phyloP scores from a whole-genome alignment of 2,329 filamentous ascomycete species.

The Fonsecaea monophora region DNA sequence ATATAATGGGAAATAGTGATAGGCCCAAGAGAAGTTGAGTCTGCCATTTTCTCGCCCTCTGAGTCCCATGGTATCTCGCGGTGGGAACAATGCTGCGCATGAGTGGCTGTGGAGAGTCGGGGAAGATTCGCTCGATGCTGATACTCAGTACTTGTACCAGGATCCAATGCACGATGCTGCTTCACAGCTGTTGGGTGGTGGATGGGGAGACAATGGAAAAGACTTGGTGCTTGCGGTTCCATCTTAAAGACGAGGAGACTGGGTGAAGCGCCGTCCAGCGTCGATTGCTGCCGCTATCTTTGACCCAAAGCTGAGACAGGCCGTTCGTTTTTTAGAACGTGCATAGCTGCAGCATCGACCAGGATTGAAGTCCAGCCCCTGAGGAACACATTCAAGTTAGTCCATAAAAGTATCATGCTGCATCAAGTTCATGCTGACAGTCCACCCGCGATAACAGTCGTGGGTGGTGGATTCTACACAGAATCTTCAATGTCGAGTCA shows the following conservation, averaged over 20 bases:
- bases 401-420: not conserved
- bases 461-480: not conserved
- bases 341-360: conserved; percentile 5
- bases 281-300: not conserved
- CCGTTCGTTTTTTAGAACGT: not conserved
- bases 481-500: not conserved
- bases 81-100: not conserved
- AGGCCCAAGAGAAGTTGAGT: conserved; percentile 5
- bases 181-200: not conserved
- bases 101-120: not conserved
- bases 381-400: not conserved
- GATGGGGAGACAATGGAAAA: too few species aligned
- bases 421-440: not conserved
- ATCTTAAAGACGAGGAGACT: not conserved
- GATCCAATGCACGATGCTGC: too few species aligned
- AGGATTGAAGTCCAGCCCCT: not conserved
- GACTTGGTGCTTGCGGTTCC: not conserved
- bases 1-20: conserved; percentile 2
- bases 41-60: not conserved
- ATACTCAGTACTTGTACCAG: not conserved
- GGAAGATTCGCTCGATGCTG: not conserved
- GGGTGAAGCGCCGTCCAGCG: not conserved
- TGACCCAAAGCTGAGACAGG: conserved; percentile 1
- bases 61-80: not conserved
- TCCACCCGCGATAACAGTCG: not conserved